These are phyloP conservation scores for Apiospora saccharicola DNA, from an alignment of 2,329 filamentous ascomycete genomes.

Conservation along the genomic window DNA sequence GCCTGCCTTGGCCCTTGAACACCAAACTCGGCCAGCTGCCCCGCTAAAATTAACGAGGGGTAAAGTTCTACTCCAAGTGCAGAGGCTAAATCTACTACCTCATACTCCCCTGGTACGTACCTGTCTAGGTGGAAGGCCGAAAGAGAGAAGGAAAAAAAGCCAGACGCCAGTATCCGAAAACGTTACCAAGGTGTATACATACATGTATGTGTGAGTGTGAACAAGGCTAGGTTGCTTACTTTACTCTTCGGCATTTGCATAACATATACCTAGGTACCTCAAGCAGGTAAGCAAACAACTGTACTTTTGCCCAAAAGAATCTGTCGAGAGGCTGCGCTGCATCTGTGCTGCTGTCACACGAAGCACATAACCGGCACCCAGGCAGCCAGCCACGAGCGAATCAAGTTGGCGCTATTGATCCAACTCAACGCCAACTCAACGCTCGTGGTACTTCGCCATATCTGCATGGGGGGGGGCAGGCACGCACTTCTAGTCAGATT, in stretches of 20 bases:
- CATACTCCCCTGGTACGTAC: not conserved
- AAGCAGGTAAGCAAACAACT: conserved; percentile 11
- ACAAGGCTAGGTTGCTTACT: not conserved
- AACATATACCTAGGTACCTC: conserved; percentile 12
- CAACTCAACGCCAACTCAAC: not conserved
- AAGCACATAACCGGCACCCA: not conserved
- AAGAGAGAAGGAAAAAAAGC: not conserved
- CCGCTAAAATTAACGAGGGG: conserved; percentile 9
- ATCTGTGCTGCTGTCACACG: not conserved
- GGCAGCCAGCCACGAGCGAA: conserved; percentile 6
- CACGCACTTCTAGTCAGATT: not conserved
- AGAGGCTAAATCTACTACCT: not conserved
- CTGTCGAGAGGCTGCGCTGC: not conserved
- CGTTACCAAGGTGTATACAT: too few relatives aligned
- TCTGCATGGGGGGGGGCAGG: not conserved
- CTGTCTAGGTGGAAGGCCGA: not conserved
- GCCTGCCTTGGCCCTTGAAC: not conserved
- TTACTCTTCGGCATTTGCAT: not conserved
- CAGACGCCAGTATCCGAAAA: not conserved
- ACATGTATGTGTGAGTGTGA: not conserved
- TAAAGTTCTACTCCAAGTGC: not conserved
- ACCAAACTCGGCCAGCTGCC: not conserved
- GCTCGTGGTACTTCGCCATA: not conserved
- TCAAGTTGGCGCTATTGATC: not conserved
- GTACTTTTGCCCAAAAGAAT: not conserved